Percentiles rank a stretch among this genome's conserved stretches.
phyloP scores from a whole-genome alignment of 2,329 filamentous ascomycete genomes.

The Niveomyces coronatus region DNA sequence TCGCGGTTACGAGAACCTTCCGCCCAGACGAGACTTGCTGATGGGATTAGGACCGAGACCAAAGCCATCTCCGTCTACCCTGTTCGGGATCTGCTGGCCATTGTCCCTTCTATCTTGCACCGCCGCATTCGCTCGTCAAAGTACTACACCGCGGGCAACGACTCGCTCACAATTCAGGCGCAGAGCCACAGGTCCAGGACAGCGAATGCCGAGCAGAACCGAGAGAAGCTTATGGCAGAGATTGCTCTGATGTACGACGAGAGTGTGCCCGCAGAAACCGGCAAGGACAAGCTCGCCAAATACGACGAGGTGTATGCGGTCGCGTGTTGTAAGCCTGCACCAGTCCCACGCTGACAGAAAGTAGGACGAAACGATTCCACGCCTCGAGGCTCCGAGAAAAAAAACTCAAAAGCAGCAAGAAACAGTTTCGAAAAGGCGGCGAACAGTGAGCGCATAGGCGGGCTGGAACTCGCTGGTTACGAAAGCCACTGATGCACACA shows the following conservation, averaged over 20 bases:
- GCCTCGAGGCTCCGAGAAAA: constrained; percentile 35
- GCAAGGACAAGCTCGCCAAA: constrained; percentile 36
- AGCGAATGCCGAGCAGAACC: constrained; percentile 44
- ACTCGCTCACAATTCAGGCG: constrained; percentile 44
- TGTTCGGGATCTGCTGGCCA: constrained; percentile 33
- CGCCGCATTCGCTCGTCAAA: constrained; percentile 37
- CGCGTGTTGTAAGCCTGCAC: constrained; percentile 3
- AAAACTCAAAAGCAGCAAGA: constrained; percentile 40
- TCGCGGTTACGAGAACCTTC: constrained; percentile 30
- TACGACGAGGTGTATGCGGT: constrained; percentile 34
- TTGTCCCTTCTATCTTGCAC: constrained; percentile 39
- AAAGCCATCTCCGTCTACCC: constrained; percentile 47
- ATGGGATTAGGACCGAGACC: constrained; percentile 49
- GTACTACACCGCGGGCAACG: constrained; percentile 41
- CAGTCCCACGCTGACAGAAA: constrained; percentile 10
- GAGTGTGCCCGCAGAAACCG: constrained; percentile 36
- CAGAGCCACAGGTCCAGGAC: constrained; percentile 43
- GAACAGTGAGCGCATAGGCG: no score
- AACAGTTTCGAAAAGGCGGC: constrained; percentile 33
- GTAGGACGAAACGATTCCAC: constrained; percentile 37
- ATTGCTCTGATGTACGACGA: constrained; percentile 36
- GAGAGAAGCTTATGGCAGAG: constrained; percentile 37
- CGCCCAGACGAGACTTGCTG: no score
- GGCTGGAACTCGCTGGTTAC: no score
- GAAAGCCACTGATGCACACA: no score